Base-by-base conservation (phyloP, 768 basidiomycete species). In the Sarcomyxa edulis region DNA sequence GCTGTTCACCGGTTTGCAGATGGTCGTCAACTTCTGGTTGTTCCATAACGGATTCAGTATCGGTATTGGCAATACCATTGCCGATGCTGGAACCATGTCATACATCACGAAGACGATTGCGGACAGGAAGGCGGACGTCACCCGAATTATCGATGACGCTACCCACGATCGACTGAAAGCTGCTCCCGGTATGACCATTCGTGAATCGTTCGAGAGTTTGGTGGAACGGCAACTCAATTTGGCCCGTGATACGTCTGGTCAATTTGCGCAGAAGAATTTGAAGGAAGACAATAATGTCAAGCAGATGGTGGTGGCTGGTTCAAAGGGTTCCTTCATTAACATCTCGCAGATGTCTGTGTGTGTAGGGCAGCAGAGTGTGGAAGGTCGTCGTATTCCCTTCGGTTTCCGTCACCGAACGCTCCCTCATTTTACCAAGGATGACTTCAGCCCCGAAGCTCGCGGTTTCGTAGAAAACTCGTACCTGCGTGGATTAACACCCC, bases 241-340 rank as follows among this genome's bases (percentile, higher is more conserved):
- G 60, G 96, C 95, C 48, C 92, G 94, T 72, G 96, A 98, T 55
- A 76, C 78, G 32, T 92, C 92, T 20, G 96, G 96, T 69, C 91
- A 92, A 57, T 88, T 84, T 31, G 95, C 94, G n/a, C 92, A 98
- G 66, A 85, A 92, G 66, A 84, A 84, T 56, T 70, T 98, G 74
- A 98, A 98, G 73, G 90, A 91, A 59, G 94, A 96, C 65, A 98
- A 99, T 72, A 97, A 98, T 51, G 94, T 98, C 69, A 99, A 98
- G 74, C 96, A 98, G 76, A 99, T 99, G 96, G 95, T 98, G 55
- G 91, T 95, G 5, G 94, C 96, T 7, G 96, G 96, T 18, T 96
- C 96, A 9, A 98, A 99, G 64, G 93, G 94, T 62, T 93, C 93
- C 0, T 94, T 92, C 72, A 99, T 98, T 75, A 99, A 99, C 63